Base-by-base conservation (phyloP, 2,329 filamentous ascomycete genomes). In the Mycosphaerelloides madeirae region DNA sequence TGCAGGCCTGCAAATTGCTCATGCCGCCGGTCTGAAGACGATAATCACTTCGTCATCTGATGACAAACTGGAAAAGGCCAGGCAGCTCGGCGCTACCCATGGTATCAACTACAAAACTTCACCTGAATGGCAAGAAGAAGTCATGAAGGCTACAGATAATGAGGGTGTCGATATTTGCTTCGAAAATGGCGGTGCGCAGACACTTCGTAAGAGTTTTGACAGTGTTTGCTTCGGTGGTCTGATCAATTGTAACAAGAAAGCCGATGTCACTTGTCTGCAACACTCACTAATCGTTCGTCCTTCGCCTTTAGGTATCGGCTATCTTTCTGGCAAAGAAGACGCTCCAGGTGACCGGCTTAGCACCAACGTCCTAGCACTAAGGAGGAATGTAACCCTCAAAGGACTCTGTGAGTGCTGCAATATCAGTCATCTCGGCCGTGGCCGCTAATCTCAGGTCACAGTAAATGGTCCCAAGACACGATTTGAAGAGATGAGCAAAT, bases 51-150 rank as follows among this genome's bases (percentile, higher is more conserved):
- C 77, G 0, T 80, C 75, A 0, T 76, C 73, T 0, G 69, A 76
- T 7, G 65, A 29, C 8, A 67, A 83, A 60, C 73, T 73, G 0
- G 60, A 74, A 38, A 68, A 67, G 22, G 69, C 82, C 14, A 73
- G 70, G 49, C 61, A 70, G 16, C 68, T 83, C 6, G 81, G 82
- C 2, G 81, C 79, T 0, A 69, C 74, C 42, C 68, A 78, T 34
- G 66, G 76, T 2, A 71, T 85, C 60, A 84, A 85, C 63, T 85
- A 85, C 62, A 76, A 73, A 44, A 70, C 62, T 0, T 71, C 70
- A 7, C 64, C 74, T 0, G 72, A 78, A 38, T 85, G 82, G 82
- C 78, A 81, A n/a, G 63, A 69, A 2, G 72, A 72, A 20, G 80
- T 80, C 13, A 71, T 76, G 47, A 66, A 67, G 8, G 60, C 74